Evolutionary conservation across 108 stramenopile species (phyloP), one percentile per base, ranked within the genome.

Genomic region (Skeletonema tropicum): DNA sequence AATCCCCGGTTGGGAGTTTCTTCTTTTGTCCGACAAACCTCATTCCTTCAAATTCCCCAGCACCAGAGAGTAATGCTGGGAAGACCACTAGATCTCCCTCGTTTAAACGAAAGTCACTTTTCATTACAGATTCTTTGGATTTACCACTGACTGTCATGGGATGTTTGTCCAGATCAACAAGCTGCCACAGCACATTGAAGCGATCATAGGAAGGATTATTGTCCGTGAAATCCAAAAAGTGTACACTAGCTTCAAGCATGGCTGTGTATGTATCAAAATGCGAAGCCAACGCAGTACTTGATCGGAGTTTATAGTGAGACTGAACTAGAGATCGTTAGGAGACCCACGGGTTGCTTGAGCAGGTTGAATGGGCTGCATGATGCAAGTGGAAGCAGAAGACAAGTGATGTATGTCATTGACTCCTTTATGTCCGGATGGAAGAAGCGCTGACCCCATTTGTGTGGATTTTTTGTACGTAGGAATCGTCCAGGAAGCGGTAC

Each of bases 11-110:
- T 31, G 60, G n/a, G n/a, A n/a, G n/a, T n/a, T n/a, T n/a, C n/a
- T n/a, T n/a, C n/a, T n/a, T 66, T 15, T 58, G 49, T 15, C 75
- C 75, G 2, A 64, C 75, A 15, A 76, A 70, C 23, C 70, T 36
- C 46, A 76, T 33, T 4, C 36, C 70, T 76, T 76, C 75, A 32
- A 76, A 70, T 57, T 76, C 75, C 14, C 75, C 75, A n/a, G 75
- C 75, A 38, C 75, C 75, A 0, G 75, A 49, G 14, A 71, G 48
- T 6, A 76, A 42, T 3, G 69, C 15, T 1, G 75, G 61, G 29
- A 76, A 76, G 15, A 71, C 60, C 2, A 76, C 45, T 31, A 76
- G 29, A 63, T 76, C 75, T 38, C 75, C 75, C 38, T 71, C 69
- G 8, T 61, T 23, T 23, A 55, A 55, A 10, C 8, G 52, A 55